Base-by-base conservation (phyloP, 805 yeast genomes). In the Kodamaea sagamina region DNA sequence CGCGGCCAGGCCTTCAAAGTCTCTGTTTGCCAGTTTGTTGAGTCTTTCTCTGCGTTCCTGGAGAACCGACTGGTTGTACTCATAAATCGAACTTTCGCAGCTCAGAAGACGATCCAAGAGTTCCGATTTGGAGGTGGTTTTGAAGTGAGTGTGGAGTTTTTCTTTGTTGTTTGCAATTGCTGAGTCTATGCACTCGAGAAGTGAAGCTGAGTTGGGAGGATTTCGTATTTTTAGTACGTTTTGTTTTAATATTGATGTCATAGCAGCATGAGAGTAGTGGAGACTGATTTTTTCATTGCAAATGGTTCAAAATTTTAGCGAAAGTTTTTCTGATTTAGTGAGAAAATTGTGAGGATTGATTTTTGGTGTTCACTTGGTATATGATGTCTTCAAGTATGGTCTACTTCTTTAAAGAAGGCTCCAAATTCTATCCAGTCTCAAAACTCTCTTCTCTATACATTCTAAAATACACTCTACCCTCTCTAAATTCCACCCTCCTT, bases 51-150 rank as follows among this genome's bases (percentile, higher is more conserved):
- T 42, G 24, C 45, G 27, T 2, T 13, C 15, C 9, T 21, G 17
- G 3, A 42, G 34, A 6, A 42, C 38, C 32, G 18, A 5, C 17
- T 29, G 34, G 32, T 42, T 42, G 38, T 42, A 42, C 12, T 32
- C 18, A 26, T 24, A 36, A 15, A 31, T 36, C 3, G 36, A 12
- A 4, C 39, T 28, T 4, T 43, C 38, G 6, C 42, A n/a, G 28
- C 8, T 25, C 24, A 29, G 41, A 4, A 42, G 27, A 6, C 39
- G 24, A 9, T 29, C 18, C 34, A 28, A 36, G 1, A 42, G 9
- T 6, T 36, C 35, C 10, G 25, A n/a, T 11, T 35, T 24, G 13
- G 18, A 11, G 4, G 15, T 9, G 3, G 36, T 24, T 8, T 25
- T n/a, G 27, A 29, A 42, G 27, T 19, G 29, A 5, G 16, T 27